Evolutionary conservation across 495 filamentous ascomycete genomes (phyloP).

Genomic region (Sordaria brevicollis): DNA sequence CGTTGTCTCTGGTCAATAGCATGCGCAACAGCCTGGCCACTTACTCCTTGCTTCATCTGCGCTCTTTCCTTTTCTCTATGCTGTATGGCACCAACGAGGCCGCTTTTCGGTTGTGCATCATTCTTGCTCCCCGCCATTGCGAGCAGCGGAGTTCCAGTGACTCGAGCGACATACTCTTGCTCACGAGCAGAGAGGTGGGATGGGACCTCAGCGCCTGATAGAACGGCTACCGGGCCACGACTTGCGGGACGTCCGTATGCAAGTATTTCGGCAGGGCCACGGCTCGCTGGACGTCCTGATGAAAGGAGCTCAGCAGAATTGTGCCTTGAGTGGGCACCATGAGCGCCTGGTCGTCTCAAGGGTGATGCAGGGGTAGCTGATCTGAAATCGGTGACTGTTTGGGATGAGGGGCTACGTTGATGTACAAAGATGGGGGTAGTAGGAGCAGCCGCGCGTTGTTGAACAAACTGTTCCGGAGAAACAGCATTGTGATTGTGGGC

Average conservation of each 20-base stretch:
- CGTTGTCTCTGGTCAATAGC: slow-evolving; percentile 70
- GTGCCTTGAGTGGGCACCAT: slow-evolving; percentile 36
- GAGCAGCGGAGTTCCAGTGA: slow-evolving; percentile 75
- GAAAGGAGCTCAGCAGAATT: slow-evolving; percentile 18
- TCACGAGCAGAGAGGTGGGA: slow-evolving; percentile 79
- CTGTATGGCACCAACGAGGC: slow-evolving; percentile 68
- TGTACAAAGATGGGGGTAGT: slow-evolving; percentile 39
- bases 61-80: slow-evolving; percentile 63
- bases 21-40: slow-evolving; percentile 63
- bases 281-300: slow-evolving; percentile 12
- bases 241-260: slow-evolving; percentile 17
- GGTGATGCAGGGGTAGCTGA: slow-evolving; percentile 36
- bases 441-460: slow-evolving; percentile 58
- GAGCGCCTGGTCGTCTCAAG: slow-evolving; percentile 14
- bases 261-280: slow-evolving; percentile 25
- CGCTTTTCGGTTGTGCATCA: slow-evolving; percentile 40
- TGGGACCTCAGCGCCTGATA: slow-evolving; percentile 42
- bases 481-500: slow-evolving; percentile 29
- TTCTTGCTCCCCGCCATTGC: slow-evolving; percentile 51
- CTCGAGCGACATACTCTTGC: slow-evolving; percentile 83
- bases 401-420: slow-evolving; percentile 49
- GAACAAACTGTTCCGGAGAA: slow-evolving; percentile 74
- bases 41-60: slow-evolving; percentile 59
- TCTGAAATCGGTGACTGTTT: slow-evolving; percentile 36
- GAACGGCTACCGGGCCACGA: slow-evolving; percentile 21